A percentile compares a stretch with the other conserved stretches of the same genome.
phyloP scores from a whole-genome alignment of 2,329 filamentous ascomycete species.

The Colletotrichum coccodes region DNA sequence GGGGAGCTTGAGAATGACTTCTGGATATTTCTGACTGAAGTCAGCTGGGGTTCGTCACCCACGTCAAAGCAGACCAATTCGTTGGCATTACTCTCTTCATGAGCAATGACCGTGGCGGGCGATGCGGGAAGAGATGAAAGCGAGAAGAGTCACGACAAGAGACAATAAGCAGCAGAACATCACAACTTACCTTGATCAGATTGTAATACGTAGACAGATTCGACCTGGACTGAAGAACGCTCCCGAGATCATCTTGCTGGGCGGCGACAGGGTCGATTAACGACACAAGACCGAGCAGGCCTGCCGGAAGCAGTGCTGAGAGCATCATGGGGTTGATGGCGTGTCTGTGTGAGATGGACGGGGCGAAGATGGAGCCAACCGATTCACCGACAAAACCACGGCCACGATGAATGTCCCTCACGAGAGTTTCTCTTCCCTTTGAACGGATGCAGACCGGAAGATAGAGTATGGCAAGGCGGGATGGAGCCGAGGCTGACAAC shows the following conservation, averaged over 20 bases:
- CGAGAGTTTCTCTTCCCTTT: neutral
- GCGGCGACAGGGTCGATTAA: conserved; percentile 23
- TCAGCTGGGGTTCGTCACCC: neutral
- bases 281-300: neutral
- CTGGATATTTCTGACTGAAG: conserved; percentile 54
- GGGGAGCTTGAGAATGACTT: conserved; percentile 55
- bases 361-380: too few relatives aligned
- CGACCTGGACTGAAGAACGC: conserved; percentile 48
- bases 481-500: neutral
- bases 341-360: neutral
- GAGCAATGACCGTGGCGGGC: too few relatives aligned
- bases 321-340: neutral
- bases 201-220: conserved; percentile 56
- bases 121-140: neutral
- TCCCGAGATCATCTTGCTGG: conserved; percentile 47
- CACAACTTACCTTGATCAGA: conserved; percentile 50
- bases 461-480: neutral
- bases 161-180: neutral
- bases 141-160: too few relatives aligned
- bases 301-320: neutral
- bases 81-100: too few relatives aligned
- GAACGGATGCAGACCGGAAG: too few relatives aligned
- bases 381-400: too few relatives aligned
- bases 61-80: too few relatives aligned
- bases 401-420: neutral